Percentiles rank a stretch among this genome's conserved stretches.
Evolutionary conservation across 176 grass and related monocot species (phyloP).

Genomic region (Musa beccarii): DNA sequence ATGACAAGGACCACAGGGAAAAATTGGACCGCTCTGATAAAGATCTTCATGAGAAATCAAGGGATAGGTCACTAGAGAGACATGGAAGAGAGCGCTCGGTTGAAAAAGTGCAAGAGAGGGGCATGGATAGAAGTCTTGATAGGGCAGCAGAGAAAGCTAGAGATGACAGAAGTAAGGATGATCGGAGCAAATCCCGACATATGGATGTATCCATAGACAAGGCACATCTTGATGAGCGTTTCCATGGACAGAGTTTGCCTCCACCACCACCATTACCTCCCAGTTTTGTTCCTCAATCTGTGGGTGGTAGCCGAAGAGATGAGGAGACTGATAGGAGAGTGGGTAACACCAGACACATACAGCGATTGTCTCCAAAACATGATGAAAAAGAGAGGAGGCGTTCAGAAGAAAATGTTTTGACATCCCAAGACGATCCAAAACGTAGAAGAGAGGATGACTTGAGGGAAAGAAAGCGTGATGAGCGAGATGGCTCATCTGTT

Average conservation of each 20-base stretch:
- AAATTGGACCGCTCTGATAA: constrained; percentile 52
- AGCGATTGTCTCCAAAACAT: constrained; percentile 52
- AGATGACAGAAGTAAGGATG: constrained; percentile 91
- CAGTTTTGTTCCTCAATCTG: constrained; percentile 94
- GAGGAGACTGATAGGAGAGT: constrained; percentile 51
- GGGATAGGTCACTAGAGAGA: constrained; percentile 57
- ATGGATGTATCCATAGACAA: constrained; percentile 36
- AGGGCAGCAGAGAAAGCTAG: constrained; percentile 32
- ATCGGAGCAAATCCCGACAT: constrained; percentile 57
- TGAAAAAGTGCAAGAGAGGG: constrained; percentile 70
- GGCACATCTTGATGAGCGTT: constrained; percentile 48
- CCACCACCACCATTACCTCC: constrained; percentile 83
- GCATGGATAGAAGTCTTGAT: constrained; percentile 50
- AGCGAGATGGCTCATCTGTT: constrained; percentile 56
- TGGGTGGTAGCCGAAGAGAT: constrained; percentile 53
- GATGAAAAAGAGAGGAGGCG: constrained; percentile 86
- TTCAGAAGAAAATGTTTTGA: constrained; percentile 44
- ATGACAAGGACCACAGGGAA: constrained; percentile 63
- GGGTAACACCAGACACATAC: constrained; percentile 44
- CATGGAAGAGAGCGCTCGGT: constrained; percentile 53
- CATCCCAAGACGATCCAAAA: constrained; percentile 60
- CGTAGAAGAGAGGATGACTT: constrained; percentile 82
- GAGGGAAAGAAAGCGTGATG: constrained; percentile 78
- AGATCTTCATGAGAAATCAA: constrained; percentile 56
- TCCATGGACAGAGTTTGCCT: constrained; percentile 80